phyloP scores from a whole-genome alignment of 1,284 basidiomycete species.

The Fomitopsis betulina region DNA sequence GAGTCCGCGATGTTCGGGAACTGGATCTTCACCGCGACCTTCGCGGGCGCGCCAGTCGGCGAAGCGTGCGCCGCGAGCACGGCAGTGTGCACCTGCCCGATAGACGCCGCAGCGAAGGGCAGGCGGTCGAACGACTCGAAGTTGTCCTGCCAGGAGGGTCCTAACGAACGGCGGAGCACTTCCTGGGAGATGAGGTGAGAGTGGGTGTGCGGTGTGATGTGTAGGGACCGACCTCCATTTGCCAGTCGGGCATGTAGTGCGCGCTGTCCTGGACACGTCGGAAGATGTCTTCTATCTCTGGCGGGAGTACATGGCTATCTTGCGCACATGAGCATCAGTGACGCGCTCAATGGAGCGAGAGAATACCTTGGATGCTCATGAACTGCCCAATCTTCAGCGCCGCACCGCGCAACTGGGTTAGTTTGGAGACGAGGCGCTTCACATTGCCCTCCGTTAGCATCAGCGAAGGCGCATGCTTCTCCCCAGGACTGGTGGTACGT shows the following conservation, averaged over 20 bases:
- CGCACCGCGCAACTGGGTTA: conserved; percentile 94
- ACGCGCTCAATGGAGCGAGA: conserved; percentile 5
- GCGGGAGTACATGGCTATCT: conserved; percentile 88
- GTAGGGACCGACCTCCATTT: conserved; percentile 71
- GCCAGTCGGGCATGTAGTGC: conserved; percentile 98
- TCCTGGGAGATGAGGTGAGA: conserved; percentile 38
- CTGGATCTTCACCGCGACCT: conserved; percentile 92
- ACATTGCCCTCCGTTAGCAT: conserved; percentile 91
- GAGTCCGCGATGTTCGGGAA: conserved; percentile 90
- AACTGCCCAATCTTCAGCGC: conserved; percentile 98
- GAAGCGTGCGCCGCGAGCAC: conserved; percentile 48
- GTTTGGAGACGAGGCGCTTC: conserved; percentile 84
- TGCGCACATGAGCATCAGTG: background rate
- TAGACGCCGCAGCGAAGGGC: conserved; percentile 95
- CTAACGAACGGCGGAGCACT: conserved; percentile 77
- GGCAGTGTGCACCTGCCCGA: conserved; percentile 93
- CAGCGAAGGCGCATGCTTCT: conserved; percentile 40
- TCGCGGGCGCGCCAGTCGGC: conserved; percentile 48
- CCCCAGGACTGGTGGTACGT: conserved; percentile 24
- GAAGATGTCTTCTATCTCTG: conserved; percentile 87
- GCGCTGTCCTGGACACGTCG: conserved; percentile 92
- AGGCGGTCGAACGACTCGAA: conserved; percentile 81
- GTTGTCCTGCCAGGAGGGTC: conserved; percentile 67
- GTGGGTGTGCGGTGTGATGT: background rate
- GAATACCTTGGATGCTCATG: conserved; percentile 89